Evolutionary conservation across 2,329 filamentous ascomycete species (phyloP).

Genomic region (Aspergillus eucalypticola): DNA sequence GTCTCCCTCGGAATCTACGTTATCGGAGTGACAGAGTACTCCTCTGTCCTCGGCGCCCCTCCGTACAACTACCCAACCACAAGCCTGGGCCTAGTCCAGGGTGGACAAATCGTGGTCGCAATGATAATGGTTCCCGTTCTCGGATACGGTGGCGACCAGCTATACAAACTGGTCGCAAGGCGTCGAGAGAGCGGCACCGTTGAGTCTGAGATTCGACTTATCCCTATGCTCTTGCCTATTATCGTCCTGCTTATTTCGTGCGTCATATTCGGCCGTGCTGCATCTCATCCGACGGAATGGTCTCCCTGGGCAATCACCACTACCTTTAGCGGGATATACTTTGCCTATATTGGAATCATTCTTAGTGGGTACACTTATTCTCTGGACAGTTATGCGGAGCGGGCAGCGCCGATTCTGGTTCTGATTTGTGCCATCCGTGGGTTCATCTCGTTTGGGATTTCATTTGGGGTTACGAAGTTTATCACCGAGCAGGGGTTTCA

Average conservation of each 20-base stretch:
- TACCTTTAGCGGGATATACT: constrained; percentile 12
- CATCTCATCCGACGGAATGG: constrained; percentile 2
- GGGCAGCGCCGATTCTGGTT: constrained; percentile 13
- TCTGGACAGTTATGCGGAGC: constrained; percentile 11
- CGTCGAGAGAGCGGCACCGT: constrained; percentile 2
- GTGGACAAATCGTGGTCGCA: constrained; percentile 12
- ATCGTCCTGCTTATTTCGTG: constrained; percentile 7
- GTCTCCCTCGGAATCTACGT: constrained; percentile 16
- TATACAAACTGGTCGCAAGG: constrained; percentile 1
- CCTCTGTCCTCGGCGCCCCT: constrained; percentile 8
- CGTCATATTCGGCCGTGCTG: constrained; percentile 12
- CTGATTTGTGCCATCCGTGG: constrained; percentile 12
- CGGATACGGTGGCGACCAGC: constrained; percentile 13
- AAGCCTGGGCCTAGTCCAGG: constrained; percentile 11
- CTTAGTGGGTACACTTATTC: constrained; percentile 11
- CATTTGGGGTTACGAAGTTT: constrained; percentile 12
- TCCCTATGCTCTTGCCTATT: constrained; percentile 3
- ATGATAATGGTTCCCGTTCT: constrained; percentile 15
- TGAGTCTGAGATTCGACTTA: constrained; percentile 9
- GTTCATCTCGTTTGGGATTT: constrained; percentile 14
- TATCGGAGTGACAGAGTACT: constrained; percentile 11
- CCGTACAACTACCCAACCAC: constrained; percentile 11
- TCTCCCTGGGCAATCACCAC: constrained; percentile 10
- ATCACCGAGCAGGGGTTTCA: constrained; percentile 3
- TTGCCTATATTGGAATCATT: constrained; percentile 9